These are phyloP conservation scores for Globisporangium camurandrum DNA, from an alignment of 352 stramenopile genomes.

Conservation along the genomic window DNA sequence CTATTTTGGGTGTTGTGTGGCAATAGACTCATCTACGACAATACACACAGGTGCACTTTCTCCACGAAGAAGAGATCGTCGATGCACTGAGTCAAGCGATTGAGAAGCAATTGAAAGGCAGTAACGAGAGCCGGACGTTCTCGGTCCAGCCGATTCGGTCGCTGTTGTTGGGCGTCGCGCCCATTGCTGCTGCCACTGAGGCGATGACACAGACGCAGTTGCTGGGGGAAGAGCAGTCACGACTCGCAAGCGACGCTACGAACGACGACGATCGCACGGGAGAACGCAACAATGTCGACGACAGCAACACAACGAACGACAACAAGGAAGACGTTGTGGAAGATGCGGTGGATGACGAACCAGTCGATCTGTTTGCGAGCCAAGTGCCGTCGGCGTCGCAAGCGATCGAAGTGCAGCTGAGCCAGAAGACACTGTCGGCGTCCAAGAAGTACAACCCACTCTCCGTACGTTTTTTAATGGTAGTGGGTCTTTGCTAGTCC, in stretches of 20 bases:
- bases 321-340: conserved; percentile 1
- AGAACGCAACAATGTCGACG: conserved; percentile 5
- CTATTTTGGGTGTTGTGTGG: background rate
- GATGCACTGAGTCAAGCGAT: conserved; percentile 70
- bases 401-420: conserved; percentile 52
- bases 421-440: conserved; percentile 36
- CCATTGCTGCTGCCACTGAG: conserved; percentile 13
- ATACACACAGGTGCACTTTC: conserved; percentile 85
- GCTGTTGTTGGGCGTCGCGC: conserved; percentile 29
- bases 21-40: background rate
- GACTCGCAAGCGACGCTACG: too few species aligned
- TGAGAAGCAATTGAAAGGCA: conserved; percentile 74
- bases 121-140: conserved; percentile 88
- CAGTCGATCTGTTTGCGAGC: conserved; percentile 3
- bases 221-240: conserved; percentile 17
- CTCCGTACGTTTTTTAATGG: conserved; percentile 23
- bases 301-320: conserved; percentile 2
- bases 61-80: conserved; percentile 93
- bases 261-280: conserved; percentile 20
- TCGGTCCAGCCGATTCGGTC: conserved; percentile 81
- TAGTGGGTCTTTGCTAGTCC: background rate
- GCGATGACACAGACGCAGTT: conserved; percentile 28
- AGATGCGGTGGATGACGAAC: background rate
- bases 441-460: conserved; percentile 70
- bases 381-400: conserved; percentile 15